Evolutionary conservation across 2,329 filamentous ascomycete species (phyloP).

Genomic region (Colletotrichum sp.): DNA sequence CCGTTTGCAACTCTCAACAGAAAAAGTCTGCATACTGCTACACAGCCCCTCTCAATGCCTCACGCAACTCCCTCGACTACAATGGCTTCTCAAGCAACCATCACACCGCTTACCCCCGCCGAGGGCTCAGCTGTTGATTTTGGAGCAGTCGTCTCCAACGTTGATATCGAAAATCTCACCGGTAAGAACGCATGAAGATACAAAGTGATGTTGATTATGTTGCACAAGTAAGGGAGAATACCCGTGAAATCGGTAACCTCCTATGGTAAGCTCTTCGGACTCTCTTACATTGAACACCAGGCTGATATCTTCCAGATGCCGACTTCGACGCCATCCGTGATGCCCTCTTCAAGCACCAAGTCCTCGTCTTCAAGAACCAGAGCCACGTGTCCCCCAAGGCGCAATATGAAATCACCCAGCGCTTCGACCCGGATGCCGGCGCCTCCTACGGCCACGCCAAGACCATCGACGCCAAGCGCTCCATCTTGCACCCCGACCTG

Average conservation of each 20-base stretch:
- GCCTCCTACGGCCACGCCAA: constrained; percentile 78
- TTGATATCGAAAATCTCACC: constrained; percentile 66
- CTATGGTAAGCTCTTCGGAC: constrained; percentile 45
- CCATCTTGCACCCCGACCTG: constrained; percentile 77
- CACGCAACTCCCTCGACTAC: neutral
- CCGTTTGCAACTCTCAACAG: neutral
- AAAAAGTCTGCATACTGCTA: neutral
- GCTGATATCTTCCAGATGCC: constrained; percentile 49
- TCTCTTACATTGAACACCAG: neutral
- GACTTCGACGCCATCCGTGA: constrained; percentile 69
- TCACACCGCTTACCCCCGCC: constrained; percentile 42
- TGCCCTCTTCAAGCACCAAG: constrained; percentile 71
- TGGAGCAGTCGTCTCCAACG: constrained; percentile 62
- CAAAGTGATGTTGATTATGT: constrained; percentile 18
- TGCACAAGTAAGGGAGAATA: constrained; percentile 48
- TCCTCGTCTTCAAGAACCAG: constrained; percentile 76
- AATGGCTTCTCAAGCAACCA: constrained; percentile 20
- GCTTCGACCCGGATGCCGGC: constrained; percentile 71
- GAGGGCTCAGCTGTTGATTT: constrained; percentile 56
- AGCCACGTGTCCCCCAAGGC: constrained; percentile 67
- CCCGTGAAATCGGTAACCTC: constrained; percentile 68
- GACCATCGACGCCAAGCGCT: constrained; percentile 68
- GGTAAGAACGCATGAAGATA: constrained; percentile 48
- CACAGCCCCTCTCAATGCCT: neutral
- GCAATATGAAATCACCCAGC: constrained; percentile 76